Base-by-base conservation (phyloP, 169 alveolate genomes). In the Plasmodium berghei region DNA sequence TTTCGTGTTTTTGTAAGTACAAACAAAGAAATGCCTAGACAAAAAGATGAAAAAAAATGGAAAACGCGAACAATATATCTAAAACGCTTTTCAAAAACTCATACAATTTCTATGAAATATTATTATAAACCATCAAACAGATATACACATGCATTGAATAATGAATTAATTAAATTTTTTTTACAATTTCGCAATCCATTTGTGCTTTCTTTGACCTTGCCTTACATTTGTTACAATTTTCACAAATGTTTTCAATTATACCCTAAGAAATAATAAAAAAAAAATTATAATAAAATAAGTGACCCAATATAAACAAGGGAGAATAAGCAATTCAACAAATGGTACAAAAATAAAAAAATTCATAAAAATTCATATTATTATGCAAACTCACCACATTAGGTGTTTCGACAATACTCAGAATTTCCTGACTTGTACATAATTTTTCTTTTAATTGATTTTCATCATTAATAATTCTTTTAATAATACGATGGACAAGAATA, bases 401-500 rank as follows among this genome's bases (percentile, higher is more conserved):
- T 6, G 86, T 69, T 24, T 83, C 86, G 18, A 16, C 63, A 18
- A 22, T 16, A 9, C 61, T 46, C 66, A 83, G n/a, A n/a, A 83
- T 69, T n/a, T 83, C 90, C 64, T 83, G 67, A 26, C 54, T 18
- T 16, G 90, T 69, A 54, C 40, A 54, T n/a, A 83, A 12, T 8
- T 83, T 71, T 34, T 48, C 46, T 1, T n/a, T 18, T 0, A 83
- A 26, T 48, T 83, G 67, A 9, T 83, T 10, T 34, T 83, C 90
- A 14, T 86, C 89, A 58, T 92, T 96, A 63, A 96, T 71, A 18
- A 95, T 93, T 59, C 95, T 96, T 85, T 95, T 94, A 9, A 96
- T 92, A 22, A 85, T 92, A 46, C 97, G 95, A 74, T 96, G 98
- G 20, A 96, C 98, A 24, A 96, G 70, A 18, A 96, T 87, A 87